Evolutionary conservation across 2,329 filamentous ascomycete species (phyloP).

Genomic region (Neoarthrinium moseri): DNA sequence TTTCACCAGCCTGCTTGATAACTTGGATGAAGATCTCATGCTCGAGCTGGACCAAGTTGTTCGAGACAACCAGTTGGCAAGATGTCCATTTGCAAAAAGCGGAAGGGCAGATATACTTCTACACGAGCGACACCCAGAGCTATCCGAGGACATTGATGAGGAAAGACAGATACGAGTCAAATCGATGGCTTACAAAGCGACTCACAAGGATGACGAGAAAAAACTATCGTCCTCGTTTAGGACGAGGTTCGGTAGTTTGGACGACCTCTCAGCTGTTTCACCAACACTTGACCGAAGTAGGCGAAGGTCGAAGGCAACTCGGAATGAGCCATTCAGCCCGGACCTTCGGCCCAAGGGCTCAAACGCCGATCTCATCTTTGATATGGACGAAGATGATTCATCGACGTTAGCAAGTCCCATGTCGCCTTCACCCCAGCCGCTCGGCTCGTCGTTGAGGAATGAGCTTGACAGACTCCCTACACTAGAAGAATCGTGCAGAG

Average conservation of each 20-base stretch:
- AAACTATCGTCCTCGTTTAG: slow-evolving; percentile 61
- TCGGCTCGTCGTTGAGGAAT: slow-evolving; percentile 13
- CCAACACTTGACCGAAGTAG: slow-evolving; percentile 44
- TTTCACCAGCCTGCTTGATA: slow-evolving; percentile 61
- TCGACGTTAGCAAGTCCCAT: slow-evolving; percentile 27
- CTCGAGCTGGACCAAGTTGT: slow-evolving; percentile 78
- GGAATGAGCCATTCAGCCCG: slow-evolving; percentile 64
- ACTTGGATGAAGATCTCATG: slow-evolving; percentile 81
- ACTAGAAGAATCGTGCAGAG: slow-evolving; percentile 35
- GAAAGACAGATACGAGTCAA: slow-evolving; percentile 70
- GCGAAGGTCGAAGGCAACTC: slow-evolving; percentile 42
- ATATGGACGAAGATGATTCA: slow-evolving; percentile 80
- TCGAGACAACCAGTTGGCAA: slow-evolving; percentile 76
- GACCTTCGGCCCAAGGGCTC: slow-evolving; percentile 67
- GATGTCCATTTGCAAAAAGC: slow-evolving; percentile 74
- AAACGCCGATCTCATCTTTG: slow-evolving; percentile 78
- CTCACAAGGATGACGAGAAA: slow-evolving; percentile 63
- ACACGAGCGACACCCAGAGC: slow-evolving; percentile 62
- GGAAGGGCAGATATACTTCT: slow-evolving; percentile 67
- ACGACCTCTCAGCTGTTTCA: slow-evolving; percentile 51
- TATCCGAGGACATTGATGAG: slow-evolving; percentile 65
- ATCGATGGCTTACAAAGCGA: slow-evolving; percentile 69
- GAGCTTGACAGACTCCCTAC: slow-evolving; percentile 29
- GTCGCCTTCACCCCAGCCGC: slow-evolving; percentile 22
- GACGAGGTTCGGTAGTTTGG: slow-evolving; percentile 60